Evolutionary conservation across 1,139 yeast genomes (phyloP).

Genomic region (Lodderomyces metapsilosis): DNA sequence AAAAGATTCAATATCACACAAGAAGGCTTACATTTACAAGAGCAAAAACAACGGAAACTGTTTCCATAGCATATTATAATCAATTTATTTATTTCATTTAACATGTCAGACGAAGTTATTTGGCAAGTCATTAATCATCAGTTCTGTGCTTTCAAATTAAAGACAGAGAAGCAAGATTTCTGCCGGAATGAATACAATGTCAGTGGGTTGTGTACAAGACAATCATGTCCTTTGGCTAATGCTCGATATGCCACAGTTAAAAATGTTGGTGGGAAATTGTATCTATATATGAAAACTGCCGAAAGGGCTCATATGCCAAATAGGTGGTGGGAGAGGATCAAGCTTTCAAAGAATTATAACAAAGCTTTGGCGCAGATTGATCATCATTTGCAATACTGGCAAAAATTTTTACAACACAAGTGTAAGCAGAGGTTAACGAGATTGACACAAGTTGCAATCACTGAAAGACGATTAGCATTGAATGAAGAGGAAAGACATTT

Average conservation of each 20-base stretch:
- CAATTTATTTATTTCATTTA: too few species aligned
- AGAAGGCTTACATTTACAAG: too few species aligned
- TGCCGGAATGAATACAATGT: constrained; percentile 89
- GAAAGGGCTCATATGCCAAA: constrained; percentile 96
- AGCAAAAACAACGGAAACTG: too few species aligned
- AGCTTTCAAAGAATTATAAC: constrained; percentile 81
- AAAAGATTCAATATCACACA: too few species aligned
- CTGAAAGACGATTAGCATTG: constrained; percentile 91
- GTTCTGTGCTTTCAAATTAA: constrained; percentile 84
- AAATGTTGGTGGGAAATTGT: constrained; percentile 81
- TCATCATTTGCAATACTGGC: constrained; percentile 87
- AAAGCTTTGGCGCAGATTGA: constrained; percentile 88
- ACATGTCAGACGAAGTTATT: constrained; percentile 61
- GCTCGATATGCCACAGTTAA: constrained; percentile 95
- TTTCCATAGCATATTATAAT: too few species aligned
- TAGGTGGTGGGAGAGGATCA: constrained; percentile 91
- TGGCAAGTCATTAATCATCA: constrained; percentile 92
- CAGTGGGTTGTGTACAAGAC: constrained; percentile 86
- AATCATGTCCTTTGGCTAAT: constrained; percentile 94
- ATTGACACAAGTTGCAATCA: constrained; percentile 90
- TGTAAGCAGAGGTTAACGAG: constrained; percentile 95
- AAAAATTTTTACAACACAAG: constrained; percentile 83
- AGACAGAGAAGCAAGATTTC: constrained; percentile 78
- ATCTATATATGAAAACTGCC: constrained; percentile 93
- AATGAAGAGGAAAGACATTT: constrained; percentile 90